phyloP scores from a whole-genome alignment of 257 asterid species.

The Anisodus tanguticus region DNA sequence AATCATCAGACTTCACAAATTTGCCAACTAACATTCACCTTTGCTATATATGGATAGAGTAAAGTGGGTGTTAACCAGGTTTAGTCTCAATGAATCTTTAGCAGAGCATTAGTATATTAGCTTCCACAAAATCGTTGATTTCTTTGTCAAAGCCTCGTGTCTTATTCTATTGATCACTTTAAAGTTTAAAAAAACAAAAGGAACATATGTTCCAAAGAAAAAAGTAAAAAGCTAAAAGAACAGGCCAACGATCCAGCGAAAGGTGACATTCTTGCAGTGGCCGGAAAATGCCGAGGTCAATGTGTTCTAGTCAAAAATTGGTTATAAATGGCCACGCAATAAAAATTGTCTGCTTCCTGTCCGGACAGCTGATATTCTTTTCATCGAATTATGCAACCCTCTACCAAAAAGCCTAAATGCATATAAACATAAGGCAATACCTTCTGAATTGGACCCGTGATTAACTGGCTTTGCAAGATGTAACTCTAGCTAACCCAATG shows the following conservation, averaged over 20 bases:
- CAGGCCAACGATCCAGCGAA: neutral
- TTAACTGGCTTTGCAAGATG: conserved; percentile 1
- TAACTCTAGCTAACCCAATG: conserved; percentile 5
- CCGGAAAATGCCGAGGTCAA: neutral
- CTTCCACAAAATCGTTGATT: neutral
- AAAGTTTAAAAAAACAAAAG: neutral
- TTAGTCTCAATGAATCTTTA: neutral
- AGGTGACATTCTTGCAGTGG: neutral
- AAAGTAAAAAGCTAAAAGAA: neutral
- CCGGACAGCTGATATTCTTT: neutral
- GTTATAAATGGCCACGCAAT: neutral
- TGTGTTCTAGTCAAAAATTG: neutral
- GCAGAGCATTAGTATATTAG: neutral
- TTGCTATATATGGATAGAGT: neutral
- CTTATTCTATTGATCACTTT: neutral
- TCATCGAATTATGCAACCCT: neutral
- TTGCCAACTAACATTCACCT: neutral
- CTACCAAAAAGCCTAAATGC: neutral
- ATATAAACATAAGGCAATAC: neutral
- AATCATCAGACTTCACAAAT: neutral
- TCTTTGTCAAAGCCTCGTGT: neutral
- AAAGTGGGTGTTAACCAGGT: neutral
- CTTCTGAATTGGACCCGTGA: neutral
- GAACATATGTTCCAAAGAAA: neutral
- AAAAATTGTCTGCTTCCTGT: neutral